Evolutionary conservation across 1,284 basidiomycete species (phyloP), one percentile per base, ranked within the genome.

Genomic region (Ganoderma lucidum): DNA sequence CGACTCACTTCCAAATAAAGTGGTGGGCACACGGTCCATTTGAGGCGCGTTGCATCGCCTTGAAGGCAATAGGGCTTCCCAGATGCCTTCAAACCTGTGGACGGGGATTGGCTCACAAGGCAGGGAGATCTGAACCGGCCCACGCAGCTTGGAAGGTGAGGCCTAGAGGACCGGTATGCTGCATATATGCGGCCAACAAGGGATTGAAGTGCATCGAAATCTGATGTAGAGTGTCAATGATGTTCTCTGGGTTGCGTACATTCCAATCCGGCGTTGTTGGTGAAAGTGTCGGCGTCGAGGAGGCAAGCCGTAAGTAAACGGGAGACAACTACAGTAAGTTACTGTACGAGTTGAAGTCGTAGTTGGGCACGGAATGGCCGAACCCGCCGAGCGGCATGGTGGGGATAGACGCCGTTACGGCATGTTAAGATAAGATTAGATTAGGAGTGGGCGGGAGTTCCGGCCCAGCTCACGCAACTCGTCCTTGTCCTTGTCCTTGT

Each of bases 251-350:
- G 23, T 17, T 15, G 14, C 30, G 17, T 56, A 17, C 17, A 23
- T 56, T 56, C 53, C 23, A 35, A 56, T 35, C 53, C 30, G 15
- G 23, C 53, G 53, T 19, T 19, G 53, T 9, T 17, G 53, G 53
- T 3, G 32, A 35, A 15, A 17, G 30, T 4, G 53, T 17, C 10
- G 9, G 48, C 23, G 48, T 28, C n/a, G 48, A 56, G 51, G 51
- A 53, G 53, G 17, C 30, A 17, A 56, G 53, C 53, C 53, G 30
- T 56, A 56, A 56, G 53, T 56, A 56, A 56, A 56, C 53, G 53
- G 32, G 53, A 56, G 53, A 56, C 30, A 30, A 35, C 23, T 23
- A 23, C 23, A 23, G 23, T 1, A 23, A 23, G 23, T 23, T 23
- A 23, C 23, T 23, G 53, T 17, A 56, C 53, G 30, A 32, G 53